Base-by-base conservation (phyloP, 2,329 filamentous ascomycete species). In the Exophiala phaeomuriformis region DNA sequence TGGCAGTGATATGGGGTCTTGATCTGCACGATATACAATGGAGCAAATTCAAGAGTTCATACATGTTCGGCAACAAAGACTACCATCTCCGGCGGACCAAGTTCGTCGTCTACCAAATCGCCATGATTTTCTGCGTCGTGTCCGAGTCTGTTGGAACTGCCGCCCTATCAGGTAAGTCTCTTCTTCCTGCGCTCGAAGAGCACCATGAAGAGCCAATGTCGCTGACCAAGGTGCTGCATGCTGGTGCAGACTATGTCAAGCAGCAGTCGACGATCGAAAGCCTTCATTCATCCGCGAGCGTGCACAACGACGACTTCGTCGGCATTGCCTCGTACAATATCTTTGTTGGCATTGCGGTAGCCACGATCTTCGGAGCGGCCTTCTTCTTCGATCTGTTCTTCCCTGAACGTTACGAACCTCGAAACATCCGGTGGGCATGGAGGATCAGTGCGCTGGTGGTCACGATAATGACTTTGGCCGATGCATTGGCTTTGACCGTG, bases 331-430 rank as follows among this genome's bases (percentile, higher is more conserved):
- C 75, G 1, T 82, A 76, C 68, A 81, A 82, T 63, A 80, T 82
- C 61, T 81, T 80, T 57, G 74, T 77, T 5, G 79, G 79, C 19
- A 70, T 82, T 32, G 77, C 74, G 12, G 75, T 81, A 5, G 78
- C 78, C 9, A 77, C 74, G 43, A 76, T 82, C 61, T 82, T 82
- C 61, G 78, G 78, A 27, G 73, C 75, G 0, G 79, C 74, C 0
- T 82, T 82, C 69, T 81, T 82, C 70, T 81, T 82, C 66, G 79
- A 82, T 62, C 72, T 82, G 2, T 80, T 81, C 67, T 82, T 77
- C 77, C 79, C 79, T 0, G 77, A 78, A 48, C 71, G 79, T 45
- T 64, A 70, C 6, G 79, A 82, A 56, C 73, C 69, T 3, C 63
- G 57, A 19, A 64, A 69, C 19, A 77, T 81, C 2, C 73, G 75